Base-by-base conservation (phyloP, 1,139 yeast genomes). In the Nematodospora anomalae region DNA sequence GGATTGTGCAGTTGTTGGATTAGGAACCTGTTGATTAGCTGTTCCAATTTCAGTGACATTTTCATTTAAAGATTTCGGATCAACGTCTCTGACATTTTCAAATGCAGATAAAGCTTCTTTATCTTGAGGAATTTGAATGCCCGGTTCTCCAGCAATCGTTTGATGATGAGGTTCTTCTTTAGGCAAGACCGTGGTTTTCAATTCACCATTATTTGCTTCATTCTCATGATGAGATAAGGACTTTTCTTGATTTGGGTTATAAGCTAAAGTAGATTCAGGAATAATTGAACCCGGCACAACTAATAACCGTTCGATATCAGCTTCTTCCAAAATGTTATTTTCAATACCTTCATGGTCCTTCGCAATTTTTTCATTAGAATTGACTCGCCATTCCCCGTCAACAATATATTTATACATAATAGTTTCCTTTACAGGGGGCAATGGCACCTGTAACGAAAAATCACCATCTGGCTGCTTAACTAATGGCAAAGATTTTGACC, bases 391-490 rank as follows among this genome's bases (percentile, higher is more conserved):
- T 27, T 75, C 74, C 26, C 83, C 90, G 53, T 85, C 90, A 33
- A 84, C 86, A 38, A 85, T 76, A 54, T 79, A 85, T 63, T 85
- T 84, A 67, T 81, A 84, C 36, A 69, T 60, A 16, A 80, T 50
- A 46, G 64, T 72, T 21, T 67, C 76, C 15, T 58, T 57, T 14
- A 59, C 60, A 2, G 55, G 51, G 28, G 52, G 76, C 42, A 73
- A 69, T 37, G 80, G 90, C 46, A 82, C 71, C 3, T 79, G 71
- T 40, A 81, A 57, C 41, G 74, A 75, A 49, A 80, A 83, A 4
- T 76, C 68, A 7, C 87, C 89, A 47, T 73, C 75, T 3, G 76
- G 58, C 45, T 75, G 76, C 54, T 81, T 76, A 32, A 79, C 78
- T 45, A 84, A 66, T 26, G 76, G 77, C 39, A 75, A 64, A 1